Evolutionary conservation across 2,329 filamentous ascomycete species (phyloP).

Genomic region (Hypoxylon sp.): DNA sequence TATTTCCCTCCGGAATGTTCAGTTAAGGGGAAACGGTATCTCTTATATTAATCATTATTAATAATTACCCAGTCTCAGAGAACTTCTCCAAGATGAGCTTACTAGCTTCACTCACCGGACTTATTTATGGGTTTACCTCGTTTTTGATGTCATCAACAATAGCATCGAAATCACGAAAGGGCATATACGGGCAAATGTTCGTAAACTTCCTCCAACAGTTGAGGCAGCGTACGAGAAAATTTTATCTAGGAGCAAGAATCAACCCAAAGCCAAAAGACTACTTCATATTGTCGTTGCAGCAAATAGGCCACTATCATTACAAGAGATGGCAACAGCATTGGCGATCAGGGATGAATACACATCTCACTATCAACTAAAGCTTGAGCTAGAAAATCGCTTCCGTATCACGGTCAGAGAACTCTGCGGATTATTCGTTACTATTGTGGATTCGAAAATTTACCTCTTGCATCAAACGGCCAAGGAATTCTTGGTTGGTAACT

Average conservation of each 20-base stretch:
- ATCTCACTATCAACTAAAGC: no score
- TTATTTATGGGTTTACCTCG: constrained; percentile 49
- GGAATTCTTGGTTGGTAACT: constrained; percentile 54
- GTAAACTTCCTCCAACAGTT: constrained; percentile 48
- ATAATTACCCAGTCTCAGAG: no score
- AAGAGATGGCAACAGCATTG: constrained; percentile 55
- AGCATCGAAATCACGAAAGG: neutral
- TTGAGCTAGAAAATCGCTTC: constrained; percentile 35
- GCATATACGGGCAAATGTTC: constrained; percentile 25
- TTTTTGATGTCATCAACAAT: constrained; percentile 42
- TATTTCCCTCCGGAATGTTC: no score
- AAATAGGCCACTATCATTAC: constrained; percentile 52
- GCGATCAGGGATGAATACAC: no score
- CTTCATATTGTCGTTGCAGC: constrained; percentile 57
- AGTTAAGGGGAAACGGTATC: no score
- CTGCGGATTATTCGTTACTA: constrained; percentile 57
- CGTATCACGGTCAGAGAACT: constrained; percentile 47
- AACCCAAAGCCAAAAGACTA: constrained; percentile 50
- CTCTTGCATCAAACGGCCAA: constrained; percentile 60
- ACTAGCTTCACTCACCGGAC: constrained; percentile 42
- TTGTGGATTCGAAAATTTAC: constrained; percentile 55
- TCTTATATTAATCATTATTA: no score
- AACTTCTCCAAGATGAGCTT: constrained; percentile 37
- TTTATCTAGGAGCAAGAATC: constrained; percentile 52
- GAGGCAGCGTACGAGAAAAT: constrained; percentile 56